Base-by-base conservation (phyloP, 2,329 filamentous ascomycete genomes). In the Exserohilum rostratum region DNA sequence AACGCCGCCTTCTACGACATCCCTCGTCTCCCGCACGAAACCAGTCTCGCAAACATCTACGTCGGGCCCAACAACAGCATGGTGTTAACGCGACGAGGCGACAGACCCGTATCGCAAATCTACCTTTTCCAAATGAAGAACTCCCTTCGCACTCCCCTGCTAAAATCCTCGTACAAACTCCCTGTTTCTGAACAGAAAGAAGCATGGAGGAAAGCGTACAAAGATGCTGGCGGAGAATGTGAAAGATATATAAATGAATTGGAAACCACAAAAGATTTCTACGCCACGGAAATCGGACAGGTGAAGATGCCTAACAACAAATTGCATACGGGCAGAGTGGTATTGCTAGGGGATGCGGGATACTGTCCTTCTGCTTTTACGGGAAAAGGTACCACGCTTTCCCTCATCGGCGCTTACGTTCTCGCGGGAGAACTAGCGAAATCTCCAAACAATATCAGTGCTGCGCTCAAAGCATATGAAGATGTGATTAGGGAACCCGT, bases 291-390 rank as follows among this genome's bases (percentile, higher is more conserved):
- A 3, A 65, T 83, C 22, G 76, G 69, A 0, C 74, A 81, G 43
- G 76, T 86, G 22, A 78, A 78, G 43, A 58, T 81, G 59, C 63
- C 75, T 0, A 53, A 53, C 3, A 83, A 27, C 0, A 15, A 20
- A 2, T 29, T 78, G 78, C 77, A 70, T 15, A 68, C 68, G 0
- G 80, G 80, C 0, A 77, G 83, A 0, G 76, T 85, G 1, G 78
- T 75, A 0, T 69, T 86, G 0, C 53, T 85, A 0, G 85, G 84
- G 0, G 84, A 87, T 58, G 81, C 85, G 0, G 76, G 66, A 0
- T 74, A 73, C 48, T 74, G 35, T 57, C 65, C 38, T 31, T 53
- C 46, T 5, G 61, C 66, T 9, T 66, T 66, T 1, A 67, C 64
- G 12, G 68, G 67, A 1, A 53, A 64, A 27, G 68, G 69, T 0